Evolutionary conservation across 495 filamentous ascomycete species (phyloP), one percentile per base, ranked within the genome.

Genomic region (Friedmanniomyces simplex): DNA sequence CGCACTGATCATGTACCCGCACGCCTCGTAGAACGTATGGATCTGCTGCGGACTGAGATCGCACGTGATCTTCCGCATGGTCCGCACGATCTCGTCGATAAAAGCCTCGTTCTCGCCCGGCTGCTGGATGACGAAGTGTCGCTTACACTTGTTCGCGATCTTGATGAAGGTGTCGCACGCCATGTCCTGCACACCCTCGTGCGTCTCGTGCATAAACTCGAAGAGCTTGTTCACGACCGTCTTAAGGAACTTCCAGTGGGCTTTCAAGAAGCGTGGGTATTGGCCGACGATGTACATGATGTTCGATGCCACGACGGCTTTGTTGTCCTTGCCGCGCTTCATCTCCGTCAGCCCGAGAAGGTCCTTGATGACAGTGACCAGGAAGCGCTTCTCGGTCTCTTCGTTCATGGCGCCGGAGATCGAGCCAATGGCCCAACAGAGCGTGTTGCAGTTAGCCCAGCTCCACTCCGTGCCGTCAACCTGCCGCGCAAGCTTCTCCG

Each of bases 201-300:
- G 93, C 4, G 93, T 97, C 68, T 99, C 93, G 71, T 99, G 93
- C 93, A 99, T 99, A 67, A 99, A 99, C 72, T 99, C 93, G 65
- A 99, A 99, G 13, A 99, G 81, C 74, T 99, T 99, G 74, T 97
- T 99, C 62, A 99, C 93, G 21, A 99, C 93, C 7, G 93, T 99
- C 80, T 99, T 99, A 63, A 99, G 74, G 74, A 99, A 99, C 70
- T 98, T 98, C 93, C 93, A 98, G 69, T 98, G 93, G 0, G 93
- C 93, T 71, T 98, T 98, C 63, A 98, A 74, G 73, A 98, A 98
- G 26, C 93, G 87, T 16, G 93, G 93, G 68, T 98, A 98, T 69
- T 98, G 93, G 34, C 93, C 93, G 55, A 98, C 93, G 70, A 98
- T 98, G 67, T 98, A 98, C 93, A 98, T 98, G 71, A 98, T 98